Evolutionary conservation across 1,284 basidiomycete genomes (phyloP), one percentile per base, ranked within the genome.

Genomic region (Austroboletus niveus): DNA sequence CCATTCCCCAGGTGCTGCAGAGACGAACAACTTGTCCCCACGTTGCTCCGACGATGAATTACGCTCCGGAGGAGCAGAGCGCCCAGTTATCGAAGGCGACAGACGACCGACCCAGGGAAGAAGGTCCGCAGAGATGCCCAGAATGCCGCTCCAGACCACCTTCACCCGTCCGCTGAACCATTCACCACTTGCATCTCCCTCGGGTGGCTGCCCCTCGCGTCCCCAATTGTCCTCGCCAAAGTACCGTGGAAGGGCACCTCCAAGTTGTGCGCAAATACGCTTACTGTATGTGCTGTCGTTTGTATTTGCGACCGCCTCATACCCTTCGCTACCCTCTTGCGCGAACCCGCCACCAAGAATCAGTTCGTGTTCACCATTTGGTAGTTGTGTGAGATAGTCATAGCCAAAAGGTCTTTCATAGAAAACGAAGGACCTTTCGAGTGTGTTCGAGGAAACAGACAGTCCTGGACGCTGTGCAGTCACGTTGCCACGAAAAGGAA

Each of bases 341-440:
- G 72, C 59, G 40, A 73, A 75, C 3, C 75, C 79, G 8, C 78
- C 79, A 29, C 81, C 73, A 49, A 82, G 74, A 67, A 82, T 74
- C 45, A 78, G 62, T 57, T 79, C 73, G 53, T 65, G 60, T 55
- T 70, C 73, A 43, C 68, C 71, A 8, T 58, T 43, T 1, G 63
- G 63, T 1, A 81, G 70, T 61, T 76, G 79, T 22, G 79, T 80
- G 53, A 81, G 77, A 63, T 83, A 83, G 57, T 84, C 80, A 60
- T 71, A 81, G 3, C 80, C 75, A 8, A 61, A 48, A 6, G 59
- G 55, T 17, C 62, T 60, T 32, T 70, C 61, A 59, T 73, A 70
- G 58, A 80, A 77, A 22, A 75, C 52, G 59, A 70, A 75, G 12
- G 76, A 74, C 43, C 74, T 72, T 29, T 63, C 49, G 1, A 58